Conservation (phyloP, 495 filamentous ascomycete species). For the Podospora tetraspora region DNA sequence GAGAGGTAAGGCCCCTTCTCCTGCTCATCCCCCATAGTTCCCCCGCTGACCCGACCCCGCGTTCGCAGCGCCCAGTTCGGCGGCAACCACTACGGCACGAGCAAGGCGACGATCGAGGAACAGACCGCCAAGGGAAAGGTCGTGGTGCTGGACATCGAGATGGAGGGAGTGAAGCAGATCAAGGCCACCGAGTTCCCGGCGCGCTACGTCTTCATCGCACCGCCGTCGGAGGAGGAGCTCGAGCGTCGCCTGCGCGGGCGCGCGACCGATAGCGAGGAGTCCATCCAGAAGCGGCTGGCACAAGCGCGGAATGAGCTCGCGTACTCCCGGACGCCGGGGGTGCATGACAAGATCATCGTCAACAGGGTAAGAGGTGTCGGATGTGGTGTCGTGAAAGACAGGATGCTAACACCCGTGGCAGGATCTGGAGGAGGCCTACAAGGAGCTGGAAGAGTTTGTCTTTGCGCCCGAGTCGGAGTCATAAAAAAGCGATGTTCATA, state of each 20-base stretch:
- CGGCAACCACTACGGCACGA: slow-evolving; percentile 86
- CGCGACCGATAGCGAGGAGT: slow-evolving; percentile 77
- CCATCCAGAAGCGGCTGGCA: slow-evolving; percentile 63
- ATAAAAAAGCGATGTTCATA: not conserved
- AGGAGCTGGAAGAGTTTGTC: slow-evolving; percentile 64
- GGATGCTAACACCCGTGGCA: slow-evolving; percentile 2
- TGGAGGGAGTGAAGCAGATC: slow-evolving; percentile 98
- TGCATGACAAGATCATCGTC: slow-evolving; percentile 80
- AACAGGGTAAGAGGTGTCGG: slow-evolving; percentile 53
- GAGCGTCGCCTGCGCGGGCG: slow-evolving; percentile 74
- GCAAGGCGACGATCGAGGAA: slow-evolving; percentile 66
- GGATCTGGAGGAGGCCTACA: slow-evolving; percentile 76
- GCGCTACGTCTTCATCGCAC: slow-evolving; percentile 79
- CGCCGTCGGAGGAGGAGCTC: slow-evolving; percentile 68
- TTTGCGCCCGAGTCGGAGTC: slow-evolving; percentile 30
- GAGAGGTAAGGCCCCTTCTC: slow-evolving; percentile 41
- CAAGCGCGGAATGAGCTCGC: slow-evolving; percentile 82
- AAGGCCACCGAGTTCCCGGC: slow-evolving; percentile 68
- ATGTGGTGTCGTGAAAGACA: not conserved
- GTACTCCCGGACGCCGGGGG: slow-evolving; percentile 64
- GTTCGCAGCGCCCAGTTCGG: slow-evolving; percentile 67
- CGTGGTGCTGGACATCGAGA: slow-evolving; percentile 84
- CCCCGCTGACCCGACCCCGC: not conserved
- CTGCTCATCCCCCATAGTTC: not conserved
- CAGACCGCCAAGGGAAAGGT: slow-evolving; percentile 61